Evolutionary conservation across 2,329 filamentous ascomycete species (phyloP).

Genomic region (Colletotrichum eleusines): DNA sequence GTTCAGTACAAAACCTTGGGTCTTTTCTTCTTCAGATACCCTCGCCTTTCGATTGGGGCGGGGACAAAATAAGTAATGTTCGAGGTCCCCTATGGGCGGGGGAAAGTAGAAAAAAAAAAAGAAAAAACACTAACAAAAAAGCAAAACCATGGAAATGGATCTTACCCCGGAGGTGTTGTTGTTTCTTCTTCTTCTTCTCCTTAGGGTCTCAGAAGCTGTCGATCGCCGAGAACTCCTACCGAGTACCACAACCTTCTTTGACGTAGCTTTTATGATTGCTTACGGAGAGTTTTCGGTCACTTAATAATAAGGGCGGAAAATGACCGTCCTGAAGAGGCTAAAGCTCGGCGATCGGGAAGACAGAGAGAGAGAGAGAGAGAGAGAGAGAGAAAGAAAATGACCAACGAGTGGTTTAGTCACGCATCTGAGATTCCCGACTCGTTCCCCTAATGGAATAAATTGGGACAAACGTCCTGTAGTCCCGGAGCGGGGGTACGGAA

Average conservation of each 20-base stretch:
- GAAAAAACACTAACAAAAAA: neutral
- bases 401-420: neutral
- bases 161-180: neutral
- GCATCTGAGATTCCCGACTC: neutral
- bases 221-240: neutral
- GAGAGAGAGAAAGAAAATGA: no score
- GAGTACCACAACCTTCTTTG: neutral
- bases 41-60: conserved; percentile 26
- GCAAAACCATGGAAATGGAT: neutral
- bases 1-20: conserved; percentile 30
- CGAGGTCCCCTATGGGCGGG: no score
- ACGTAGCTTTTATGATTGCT: conserved; percentile 19
- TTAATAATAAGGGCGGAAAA: conserved; percentile 21
- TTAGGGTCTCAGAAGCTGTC: neutral
- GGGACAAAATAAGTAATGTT: conserved; percentile 1
- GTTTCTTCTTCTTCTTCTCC: neutral
- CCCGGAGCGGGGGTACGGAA: conserved; percentile 3
- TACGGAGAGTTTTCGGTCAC: conserved; percentile 36
- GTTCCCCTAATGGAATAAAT: conserved; percentile 9
- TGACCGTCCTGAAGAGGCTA: conserved; percentile 10
- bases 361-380: no score
- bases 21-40: conserved; percentile 41
- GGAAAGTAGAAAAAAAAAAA: neutral
- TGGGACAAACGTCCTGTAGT: neutral
- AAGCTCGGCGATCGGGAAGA: conserved; percentile 1